A percentile compares a stretch with the other conserved stretches of the same genome.
Evolutionary conservation across 2,329 filamentous ascomycete genomes (phyloP).

Genomic region (Fusarium tjaetaba): DNA sequence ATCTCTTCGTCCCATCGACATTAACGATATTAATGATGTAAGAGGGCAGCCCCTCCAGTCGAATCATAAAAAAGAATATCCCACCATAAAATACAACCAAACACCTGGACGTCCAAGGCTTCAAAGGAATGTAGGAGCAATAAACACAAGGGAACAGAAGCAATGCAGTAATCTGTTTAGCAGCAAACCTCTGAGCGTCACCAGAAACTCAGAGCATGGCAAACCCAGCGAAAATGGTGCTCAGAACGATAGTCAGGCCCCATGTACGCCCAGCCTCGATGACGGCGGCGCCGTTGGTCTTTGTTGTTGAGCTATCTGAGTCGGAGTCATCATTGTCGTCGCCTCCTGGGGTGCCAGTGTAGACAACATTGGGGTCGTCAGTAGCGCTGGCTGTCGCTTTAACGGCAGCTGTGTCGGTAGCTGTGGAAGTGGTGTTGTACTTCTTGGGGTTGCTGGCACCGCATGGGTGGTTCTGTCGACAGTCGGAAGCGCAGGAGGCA

Average conservation of each 20-base stretch:
- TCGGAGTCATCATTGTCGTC: conserved; percentile 1
- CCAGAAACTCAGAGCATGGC: conserved; percentile 49
- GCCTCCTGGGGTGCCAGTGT: conserved; percentile 23
- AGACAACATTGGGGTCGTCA: conserved; percentile 51
- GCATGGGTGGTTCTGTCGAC: conserved; percentile 75
- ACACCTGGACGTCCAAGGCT: conserved; percentile 44
- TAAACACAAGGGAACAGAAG: conserved; percentile 32
- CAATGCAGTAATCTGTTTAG: conserved; percentile 2
- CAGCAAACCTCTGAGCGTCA: background rate
- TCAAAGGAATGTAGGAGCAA: conserved; percentile 38
- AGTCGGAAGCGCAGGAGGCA: conserved; percentile 69
- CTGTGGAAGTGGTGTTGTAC: conserved; percentile 63
- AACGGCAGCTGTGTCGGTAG: conserved; percentile 49
- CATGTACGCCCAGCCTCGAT: conserved; percentile 51
- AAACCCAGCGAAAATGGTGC: conserved; percentile 53
- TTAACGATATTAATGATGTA: conserved; percentile 37
- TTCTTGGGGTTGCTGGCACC: conserved; percentile 73
- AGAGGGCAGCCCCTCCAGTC: conserved; percentile 19
- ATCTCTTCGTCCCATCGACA: conserved; percentile 8
- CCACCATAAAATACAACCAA: conserved; percentile 36
- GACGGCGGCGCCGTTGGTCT: conserved; percentile 42
- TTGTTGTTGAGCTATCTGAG: conserved; percentile 14
- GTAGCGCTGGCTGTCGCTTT: conserved; percentile 51
- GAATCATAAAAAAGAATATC: conserved; percentile 28
- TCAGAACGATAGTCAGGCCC: conserved; percentile 52